Percentiles rank a stretch among this genome's conserved stretches.
phyloP scores from a whole-genome alignment of 129 eudicot species.

The Chrysanthemum seticuspe region DNA sequence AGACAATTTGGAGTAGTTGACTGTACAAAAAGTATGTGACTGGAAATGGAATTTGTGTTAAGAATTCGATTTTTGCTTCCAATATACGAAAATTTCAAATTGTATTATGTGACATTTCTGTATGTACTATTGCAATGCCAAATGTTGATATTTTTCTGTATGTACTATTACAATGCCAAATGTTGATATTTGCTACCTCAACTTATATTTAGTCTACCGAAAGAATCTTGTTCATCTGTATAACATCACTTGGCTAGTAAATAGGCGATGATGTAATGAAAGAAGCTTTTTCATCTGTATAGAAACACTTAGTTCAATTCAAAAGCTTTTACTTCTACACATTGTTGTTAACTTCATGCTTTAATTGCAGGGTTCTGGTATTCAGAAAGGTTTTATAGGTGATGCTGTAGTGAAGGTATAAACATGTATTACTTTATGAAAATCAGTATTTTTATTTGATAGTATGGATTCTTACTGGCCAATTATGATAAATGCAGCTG shows the following conservation, averaged over 20 bases:
- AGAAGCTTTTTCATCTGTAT: neutral
- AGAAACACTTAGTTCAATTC: neutral
- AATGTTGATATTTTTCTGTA: no score
- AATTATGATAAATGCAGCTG: conserved; percentile 47
- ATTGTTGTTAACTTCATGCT: conserved; percentile 15
- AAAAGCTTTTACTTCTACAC: conserved; percentile 8
- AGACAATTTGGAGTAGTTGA: no score
- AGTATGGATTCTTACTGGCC: neutral
- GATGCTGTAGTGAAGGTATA: conserved; percentile 64
- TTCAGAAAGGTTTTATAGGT: conserved; percentile 46
- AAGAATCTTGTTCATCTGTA: conserved; percentile 3
- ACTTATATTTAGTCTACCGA: neutral
- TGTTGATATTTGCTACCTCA: neutral
- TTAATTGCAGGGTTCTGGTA: conserved; percentile 69
- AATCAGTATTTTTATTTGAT: neutral
- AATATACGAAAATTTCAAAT: neutral
- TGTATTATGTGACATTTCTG: neutral
- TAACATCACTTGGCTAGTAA: neutral
- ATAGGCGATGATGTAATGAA: no score
- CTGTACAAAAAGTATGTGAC: neutral
- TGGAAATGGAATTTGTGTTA: neutral
- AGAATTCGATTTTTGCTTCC: neutral
- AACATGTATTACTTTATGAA: no score
- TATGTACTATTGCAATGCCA: no score
- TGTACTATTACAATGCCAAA: no score